Base-by-base conservation (phyloP, 2,329 filamentous ascomycete species). In the Aspergillus chevalieri region DNA sequence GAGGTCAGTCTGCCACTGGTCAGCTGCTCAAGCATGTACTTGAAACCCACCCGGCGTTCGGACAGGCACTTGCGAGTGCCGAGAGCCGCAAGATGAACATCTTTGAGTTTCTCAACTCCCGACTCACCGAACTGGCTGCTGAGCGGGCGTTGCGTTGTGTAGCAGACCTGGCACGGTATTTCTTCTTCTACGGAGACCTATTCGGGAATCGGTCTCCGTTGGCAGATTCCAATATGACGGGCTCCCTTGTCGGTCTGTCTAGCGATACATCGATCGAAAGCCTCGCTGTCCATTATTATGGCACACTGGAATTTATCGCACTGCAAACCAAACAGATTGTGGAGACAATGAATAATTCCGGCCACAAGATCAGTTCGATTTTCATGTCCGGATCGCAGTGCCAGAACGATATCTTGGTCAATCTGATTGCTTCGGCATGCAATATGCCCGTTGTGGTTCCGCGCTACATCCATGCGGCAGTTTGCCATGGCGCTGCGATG, bases 301-400 rank as follows among this genome's bases (percentile, higher is more conserved):
- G 82, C 30, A 92, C 90, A 9, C 89, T 97, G 84, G 91, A 97
- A 74, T 96, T 95, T 72, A 96, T 97, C 62, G 90, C 91, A 34
- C 82, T 96, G 69, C 91, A 97, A 73, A 96, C 92, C 1, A 84
- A 87, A 49, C 91, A 97, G 71, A 97, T 97, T 63, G 80, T 96
- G 56, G 85, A 92, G 62, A 79, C 85, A 34, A 95, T 96, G 89
- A 96, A 96, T 77, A 75, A 79, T 41, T 77, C 87, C 1, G 91
- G 91, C 10, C 91, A 96, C 73, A 75, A 81, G 58, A 90, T 96
- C 67, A 83, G 78, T 47, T 89, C 85, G 56, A 94, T 96, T 72
- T 96, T 95, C 82, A 96, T 96, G 91, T 94, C 88, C 8, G 91
- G 91, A 52, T 92, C 87, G 12, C 91, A 95, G 69, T 95, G 91